Percentiles rank a stretch among this genome's conserved stretches.
Conservation (phyloP, 768 basidiomycete genomes). For the Cantharellus cinnabarinus region DNA sequence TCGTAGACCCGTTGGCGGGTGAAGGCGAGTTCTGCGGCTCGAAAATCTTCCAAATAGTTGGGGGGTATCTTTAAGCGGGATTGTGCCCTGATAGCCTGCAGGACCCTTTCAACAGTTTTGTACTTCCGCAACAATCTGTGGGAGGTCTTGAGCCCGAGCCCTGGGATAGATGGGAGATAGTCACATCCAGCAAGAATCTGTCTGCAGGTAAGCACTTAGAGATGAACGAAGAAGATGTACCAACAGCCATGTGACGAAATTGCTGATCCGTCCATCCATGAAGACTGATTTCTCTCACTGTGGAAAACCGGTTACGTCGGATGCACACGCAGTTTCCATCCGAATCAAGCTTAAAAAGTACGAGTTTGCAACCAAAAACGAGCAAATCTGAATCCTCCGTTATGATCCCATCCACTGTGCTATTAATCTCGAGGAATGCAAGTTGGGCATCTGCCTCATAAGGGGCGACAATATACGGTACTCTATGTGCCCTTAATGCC, state of each 20-base stretch:
- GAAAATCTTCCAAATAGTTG: slow-evolving; percentile 55
- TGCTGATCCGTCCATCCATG: slow-evolving; percentile 76
- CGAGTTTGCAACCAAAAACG: slow-evolving; percentile 85
- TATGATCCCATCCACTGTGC: slow-evolving; percentile 74
- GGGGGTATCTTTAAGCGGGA: slow-evolving; percentile 67
- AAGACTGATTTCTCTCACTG: slow-evolving; percentile 46
- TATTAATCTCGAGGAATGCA: slow-evolving; percentile 68
- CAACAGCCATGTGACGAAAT: slow-evolving; percentile 71
- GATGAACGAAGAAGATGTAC: slow-evolving; percentile 4
- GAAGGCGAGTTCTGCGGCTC: slow-evolving; percentile 78
- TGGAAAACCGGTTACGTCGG: slow-evolving; percentile 18
- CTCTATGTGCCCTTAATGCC: slow-evolving; percentile 66
- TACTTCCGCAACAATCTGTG: slow-evolving; percentile 61
- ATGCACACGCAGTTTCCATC: slow-evolving; percentile 23
- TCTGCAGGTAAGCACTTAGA: background rate
- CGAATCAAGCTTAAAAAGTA: slow-evolving; percentile 81
- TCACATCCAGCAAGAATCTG: slow-evolving; percentile 76
- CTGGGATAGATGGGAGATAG: slow-evolving; percentile 76
- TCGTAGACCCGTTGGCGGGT: slow-evolving; percentile 84
- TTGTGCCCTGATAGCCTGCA: slow-evolving; percentile 55
- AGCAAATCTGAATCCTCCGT: slow-evolving; percentile 97
- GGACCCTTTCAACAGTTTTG: slow-evolving; percentile 68
- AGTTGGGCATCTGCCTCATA: slow-evolving; percentile 98
- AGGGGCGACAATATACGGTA: slow-evolving; percentile 82
- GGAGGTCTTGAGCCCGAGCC: slow-evolving; percentile 88